Percentiles rank a stretch among this genome's conserved stretches.
Conservation (phyloP, 202 grass and related monocot genomes). For the Saccharum hybrid region DNA sequence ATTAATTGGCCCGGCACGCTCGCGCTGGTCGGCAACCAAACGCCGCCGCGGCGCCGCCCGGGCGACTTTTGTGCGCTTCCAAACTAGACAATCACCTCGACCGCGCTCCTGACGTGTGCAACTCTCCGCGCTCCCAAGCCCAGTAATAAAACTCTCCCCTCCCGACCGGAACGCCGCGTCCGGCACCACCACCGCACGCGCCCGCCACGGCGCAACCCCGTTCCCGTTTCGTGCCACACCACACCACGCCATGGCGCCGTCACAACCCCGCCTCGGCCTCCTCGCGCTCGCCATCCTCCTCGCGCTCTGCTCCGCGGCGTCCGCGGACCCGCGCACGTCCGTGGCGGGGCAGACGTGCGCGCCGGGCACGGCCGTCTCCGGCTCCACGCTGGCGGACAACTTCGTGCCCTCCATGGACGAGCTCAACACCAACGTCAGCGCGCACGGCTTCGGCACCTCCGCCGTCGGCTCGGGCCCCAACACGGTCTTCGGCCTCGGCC, state of each 20-base stretch:
- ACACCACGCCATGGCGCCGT: not conserved
- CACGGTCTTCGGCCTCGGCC: constrained; percentile 74
- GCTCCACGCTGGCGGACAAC: constrained; percentile 54
- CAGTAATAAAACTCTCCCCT: not conserved
- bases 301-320: constrained; percentile 34
- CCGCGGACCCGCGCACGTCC: constrained; percentile 51
- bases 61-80: not conserved
- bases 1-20: constrained; percentile 39
- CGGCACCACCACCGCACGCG: not conserved
- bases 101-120: not conserved
- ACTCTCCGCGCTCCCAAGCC: not conserved
- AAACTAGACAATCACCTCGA: not conserved
- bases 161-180: not conserved
- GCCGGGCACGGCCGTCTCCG: constrained; percentile 39
- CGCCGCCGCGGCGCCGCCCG: constrained; percentile 4
- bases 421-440: constrained; percentile 65
- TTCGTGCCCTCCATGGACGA: constrained; percentile 81
- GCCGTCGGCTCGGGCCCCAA: constrained; percentile 52
- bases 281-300: constrained; percentile 33
- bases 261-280: not conserved
- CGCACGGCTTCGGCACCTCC: constrained; percentile 64
- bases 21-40: constrained; percentile 24
- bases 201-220: not conserved
- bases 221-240: not conserved
- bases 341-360: constrained; percentile 53